Percentiles rank a stretch among this genome's conserved stretches.
These are phyloP conservation scores for Botryotinia convoluta DNA, from an alignment of 2,329 filamentous ascomycete species.

Conservation along the genomic window DNA sequence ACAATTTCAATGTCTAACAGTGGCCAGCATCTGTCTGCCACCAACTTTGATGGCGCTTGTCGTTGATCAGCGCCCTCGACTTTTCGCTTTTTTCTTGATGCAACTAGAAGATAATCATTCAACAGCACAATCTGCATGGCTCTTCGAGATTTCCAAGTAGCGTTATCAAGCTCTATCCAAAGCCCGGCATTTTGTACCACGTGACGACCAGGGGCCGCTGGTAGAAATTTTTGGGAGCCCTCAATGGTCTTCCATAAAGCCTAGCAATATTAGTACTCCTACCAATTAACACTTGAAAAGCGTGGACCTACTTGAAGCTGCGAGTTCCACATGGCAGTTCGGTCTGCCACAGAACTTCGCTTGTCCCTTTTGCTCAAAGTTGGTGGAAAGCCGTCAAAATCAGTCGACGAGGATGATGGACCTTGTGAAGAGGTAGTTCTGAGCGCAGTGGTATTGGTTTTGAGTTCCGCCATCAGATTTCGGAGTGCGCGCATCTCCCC, in stretches of 20 bases:
- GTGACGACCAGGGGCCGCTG: constrained; percentile 85
- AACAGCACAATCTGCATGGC: constrained; percentile 89
- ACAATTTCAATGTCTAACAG: constrained; percentile 90
- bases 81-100: constrained; percentile 89
- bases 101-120: constrained; percentile 91
- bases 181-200: constrained; percentile 88
- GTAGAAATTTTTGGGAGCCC: constrained; percentile 94
- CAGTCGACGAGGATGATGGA: constrained; percentile 44
- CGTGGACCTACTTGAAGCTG: constrained; percentile 51
- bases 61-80: constrained; percentile 61
- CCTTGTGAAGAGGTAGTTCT: constrained; percentile 56
- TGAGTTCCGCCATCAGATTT: constrained; percentile 90
- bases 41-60: constrained; percentile 65
- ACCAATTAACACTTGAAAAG: background rate
- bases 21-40: constrained; percentile 93
- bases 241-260: constrained; percentile 96
- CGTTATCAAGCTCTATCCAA: constrained; percentile 96
- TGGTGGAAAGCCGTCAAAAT: constrained; percentile 51
- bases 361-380: constrained; percentile 71
- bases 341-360: constrained; percentile 79
- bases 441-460: constrained; percentile 68
- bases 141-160: constrained; percentile 89
- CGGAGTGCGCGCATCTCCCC: constrained; percentile 89
- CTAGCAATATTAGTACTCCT: constrained; percentile 41
- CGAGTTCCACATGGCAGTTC: constrained; percentile 64